phyloP scores from a whole-genome alignment of 257 asterid species.

The Rehmannia glutinosa region DNA sequence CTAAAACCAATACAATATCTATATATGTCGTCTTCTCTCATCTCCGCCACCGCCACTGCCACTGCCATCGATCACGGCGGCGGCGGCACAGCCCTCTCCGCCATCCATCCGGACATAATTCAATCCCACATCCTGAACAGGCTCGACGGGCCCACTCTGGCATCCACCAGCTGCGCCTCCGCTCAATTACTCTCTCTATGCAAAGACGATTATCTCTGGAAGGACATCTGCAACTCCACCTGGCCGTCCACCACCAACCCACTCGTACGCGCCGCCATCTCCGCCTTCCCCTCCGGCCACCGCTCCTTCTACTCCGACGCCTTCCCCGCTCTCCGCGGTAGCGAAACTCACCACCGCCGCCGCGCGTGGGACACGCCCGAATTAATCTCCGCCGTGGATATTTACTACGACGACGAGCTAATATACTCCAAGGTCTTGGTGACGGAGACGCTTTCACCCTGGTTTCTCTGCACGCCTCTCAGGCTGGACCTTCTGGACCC shows the following conservation, averaged over 20 bases:
- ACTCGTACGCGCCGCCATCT: constrained; percentile 25
- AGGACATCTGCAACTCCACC: constrained; percentile 39
- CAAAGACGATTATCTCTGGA: constrained; percentile 53
- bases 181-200: constrained; percentile 38
- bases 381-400: constrained; percentile 71
- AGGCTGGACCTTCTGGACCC: constrained; percentile 49
- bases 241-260: constrained; percentile 70
- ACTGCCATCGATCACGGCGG: background rate
- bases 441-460: constrained; percentile 38
- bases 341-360: background rate
- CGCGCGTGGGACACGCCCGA: constrained; percentile 6
- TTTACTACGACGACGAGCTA: constrained; percentile 34
- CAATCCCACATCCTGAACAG: constrained; percentile 54
- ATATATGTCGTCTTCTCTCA: constrained; percentile 10
- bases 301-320: constrained; percentile 63
- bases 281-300: constrained; percentile 54
- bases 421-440: constrained; percentile 46
- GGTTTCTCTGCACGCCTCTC: constrained; percentile 54
- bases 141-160: constrained; percentile 72
- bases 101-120: constrained; percentile 56
- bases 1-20: too few species aligned
- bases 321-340: constrained; percentile 36
- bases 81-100: constrained; percentile 20
- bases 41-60: background rate
- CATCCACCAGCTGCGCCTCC: constrained; percentile 51